Evolutionary conservation across 768 basidiomycete species (phyloP).

Genomic region (Boletus huronensis): DNA sequence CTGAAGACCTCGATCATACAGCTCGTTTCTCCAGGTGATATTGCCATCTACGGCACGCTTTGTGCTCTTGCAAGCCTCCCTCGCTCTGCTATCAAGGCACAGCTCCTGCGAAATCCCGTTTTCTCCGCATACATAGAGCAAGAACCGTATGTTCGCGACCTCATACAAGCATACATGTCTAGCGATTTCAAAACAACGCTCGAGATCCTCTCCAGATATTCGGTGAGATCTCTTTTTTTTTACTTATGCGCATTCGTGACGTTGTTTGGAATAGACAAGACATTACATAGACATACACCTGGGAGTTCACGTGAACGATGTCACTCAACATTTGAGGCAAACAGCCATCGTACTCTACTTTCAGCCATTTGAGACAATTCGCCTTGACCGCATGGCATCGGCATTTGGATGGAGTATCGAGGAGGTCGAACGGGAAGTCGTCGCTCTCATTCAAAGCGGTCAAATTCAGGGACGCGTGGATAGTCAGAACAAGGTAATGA

Average conservation of each 20-base stretch:
- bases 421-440: constrained; percentile 70
- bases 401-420: constrained; percentile 83
- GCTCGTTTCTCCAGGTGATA: constrained; percentile 78
- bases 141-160: constrained; percentile 82
- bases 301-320: constrained; percentile 55
- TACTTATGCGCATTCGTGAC: neutral
- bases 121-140: constrained; percentile 81
- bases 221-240: constrained; percentile 41
- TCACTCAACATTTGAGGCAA: constrained; percentile 69
- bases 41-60: constrained; percentile 82
- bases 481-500: constrained; percentile 76
- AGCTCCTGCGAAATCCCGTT: constrained; percentile 61
- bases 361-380: constrained; percentile 83
- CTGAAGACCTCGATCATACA: neutral
- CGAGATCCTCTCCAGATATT: constrained; percentile 67
- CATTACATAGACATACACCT: constrained; percentile 80
- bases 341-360: constrained; percentile 86
- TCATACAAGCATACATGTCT: constrained; percentile 80
- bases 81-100: constrained; percentile 64
- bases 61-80: constrained; percentile 78
- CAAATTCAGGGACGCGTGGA: constrained; percentile 83
- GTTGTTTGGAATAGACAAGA: constrained; percentile 50
- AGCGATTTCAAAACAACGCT: constrained; percentile 85
- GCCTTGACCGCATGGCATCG: constrained; percentile 75
- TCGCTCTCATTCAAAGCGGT: constrained; percentile 72